Base-by-base conservation (phyloP, 169 alveolate species). In the Plasmodium inui region DNA sequence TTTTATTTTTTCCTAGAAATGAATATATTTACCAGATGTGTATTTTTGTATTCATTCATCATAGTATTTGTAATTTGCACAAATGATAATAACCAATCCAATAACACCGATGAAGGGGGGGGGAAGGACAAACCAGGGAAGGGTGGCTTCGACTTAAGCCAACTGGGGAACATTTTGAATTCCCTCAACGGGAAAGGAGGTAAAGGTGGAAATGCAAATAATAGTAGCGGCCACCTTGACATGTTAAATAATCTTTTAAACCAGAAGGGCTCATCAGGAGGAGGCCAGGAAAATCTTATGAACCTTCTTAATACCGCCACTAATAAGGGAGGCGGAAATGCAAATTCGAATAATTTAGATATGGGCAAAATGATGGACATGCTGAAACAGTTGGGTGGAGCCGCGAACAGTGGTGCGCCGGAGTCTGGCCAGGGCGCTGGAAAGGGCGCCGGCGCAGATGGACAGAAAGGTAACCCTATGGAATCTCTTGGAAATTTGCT, bases 11-110 rank as follows among this genome's bases (percentile, higher is more conserved):
- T 86, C 67, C 10, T 86, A 86, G 82, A 86, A 86, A 86, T 86
- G 93, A 86, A 53, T 86, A 37, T 86, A 28, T 86, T 86, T 55
- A 86, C 41, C 46, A 86, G 82, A 86, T 86, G 83, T 86, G 26
- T 76, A 12, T 61, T 74, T 46, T 86, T 86, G 70, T 86, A 79
- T 86, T 86, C 82, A n/a, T 79, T 86, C 71, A 61, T 39, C 19
- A 55, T 78, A 76, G 81, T 86, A 76, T 86, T 41, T 55, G 73
- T 86, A 86, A 32, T 28, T 44, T 76, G 86, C 30, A 22, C 46
- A 86, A 41, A 76, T 79, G 83, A 86, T 10, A 86, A 86, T 53
- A 76, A 28, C 67, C 32, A 73, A 22, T 34, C 83, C 8, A 86
- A 76, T 55, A 76, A 37, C 39, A 61, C 67, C 39, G 50, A 76